Evolutionary conservation across 805 yeast genomes (phyloP), one percentile per base, ranked within the genome.

Genomic region (Isabelozyma pseudorhagii): DNA sequence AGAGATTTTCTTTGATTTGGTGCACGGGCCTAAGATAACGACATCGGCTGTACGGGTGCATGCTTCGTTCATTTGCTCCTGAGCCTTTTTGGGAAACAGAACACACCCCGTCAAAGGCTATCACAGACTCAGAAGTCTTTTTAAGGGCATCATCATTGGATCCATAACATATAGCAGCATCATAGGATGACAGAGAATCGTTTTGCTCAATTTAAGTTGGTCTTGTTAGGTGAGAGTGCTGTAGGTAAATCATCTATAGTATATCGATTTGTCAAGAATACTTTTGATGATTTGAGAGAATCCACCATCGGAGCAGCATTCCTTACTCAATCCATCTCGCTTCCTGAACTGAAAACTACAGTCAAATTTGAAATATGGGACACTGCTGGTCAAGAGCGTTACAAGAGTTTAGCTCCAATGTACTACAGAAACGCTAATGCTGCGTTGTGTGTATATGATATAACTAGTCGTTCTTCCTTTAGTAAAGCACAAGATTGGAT

Each of bases 301-400:
- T 86, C 92, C 21, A 87, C 96, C 1, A 87, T 87, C 48, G 94
- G 96, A 1, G 96, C 96, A 1, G 96, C 94, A 2, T 87, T 87
- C 64, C 72, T 85, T 46, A 85, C 93, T 1, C 91, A 85, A 61
- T 74, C 83, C 3, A 79, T 86, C 43, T 77, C 79, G 15, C 61
- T 82, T n/a, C 80, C 79, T 47, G 80, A 72, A 36, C 57, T 62
- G 31, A 78, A 81, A 13, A 68, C 73, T 45, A 81, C 83, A 1
- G 64, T 84, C 67, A 83, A 81, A 58, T 80, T 85, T 56, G 94
- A 87, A 61, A 85, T 87, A 46, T 87, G 94, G 96, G 96, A 87
- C 62, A 87, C 93, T 2, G 92, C 93, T 0, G 94, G 96, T 6
- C 94, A 87, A 64, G 94, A 87, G 59, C 69, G 96, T 49, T 87